These are phyloP conservation scores for Diaporthe sp. DNA, from an alignment of 2,329 filamentous ascomycete genomes.

Conservation along the genomic window DNA sequence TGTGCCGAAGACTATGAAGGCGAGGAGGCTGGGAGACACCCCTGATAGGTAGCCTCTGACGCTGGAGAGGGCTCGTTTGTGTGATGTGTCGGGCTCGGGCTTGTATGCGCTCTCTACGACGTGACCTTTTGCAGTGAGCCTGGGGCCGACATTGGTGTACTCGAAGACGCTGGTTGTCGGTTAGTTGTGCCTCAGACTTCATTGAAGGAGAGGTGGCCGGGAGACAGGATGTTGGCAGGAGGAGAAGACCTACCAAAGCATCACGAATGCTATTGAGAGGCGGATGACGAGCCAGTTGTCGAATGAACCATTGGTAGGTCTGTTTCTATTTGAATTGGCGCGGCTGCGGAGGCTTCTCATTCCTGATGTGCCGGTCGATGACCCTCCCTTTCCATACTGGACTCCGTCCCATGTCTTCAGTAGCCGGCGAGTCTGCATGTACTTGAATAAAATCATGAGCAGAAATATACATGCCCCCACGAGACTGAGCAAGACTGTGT, in stretches of 20 bases:
- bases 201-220: no score
- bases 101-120: slow-evolving; percentile 53
- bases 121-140: slow-evolving; percentile 14
- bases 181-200: neutral
- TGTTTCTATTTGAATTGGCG: slow-evolving; percentile 6
- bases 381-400: slow-evolving; percentile 5
- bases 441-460: slow-evolving; percentile 36
- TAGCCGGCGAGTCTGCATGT: slow-evolving; percentile 32
- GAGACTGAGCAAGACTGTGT: slow-evolving; percentile 32
- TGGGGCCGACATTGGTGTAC: slow-evolving; percentile 31
- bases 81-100: slow-evolving; percentile 33
- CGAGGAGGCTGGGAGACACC: slow-evolving; percentile 43
- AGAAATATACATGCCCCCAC: slow-evolving; percentile 34
- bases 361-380: neutral
- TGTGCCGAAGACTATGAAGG: slow-evolving; percentile 45
- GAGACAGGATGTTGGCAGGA: neutral
- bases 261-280: slow-evolving; percentile 35
- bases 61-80: slow-evolving; percentile 32
- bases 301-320: slow-evolving; percentile 15
- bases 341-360: slow-evolving; percentile 19
- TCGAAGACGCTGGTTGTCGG: slow-evolving; percentile 29
- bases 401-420: slow-evolving; percentile 29
- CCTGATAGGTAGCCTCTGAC: slow-evolving; percentile 45
- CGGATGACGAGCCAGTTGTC: slow-evolving; percentile 38
- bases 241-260: slow-evolving; percentile 29